These are phyloP conservation scores for Lophiostoma macrostomum DNA, from an alignment of 495 filamentous ascomycete genomes.

Conservation along the genomic window DNA sequence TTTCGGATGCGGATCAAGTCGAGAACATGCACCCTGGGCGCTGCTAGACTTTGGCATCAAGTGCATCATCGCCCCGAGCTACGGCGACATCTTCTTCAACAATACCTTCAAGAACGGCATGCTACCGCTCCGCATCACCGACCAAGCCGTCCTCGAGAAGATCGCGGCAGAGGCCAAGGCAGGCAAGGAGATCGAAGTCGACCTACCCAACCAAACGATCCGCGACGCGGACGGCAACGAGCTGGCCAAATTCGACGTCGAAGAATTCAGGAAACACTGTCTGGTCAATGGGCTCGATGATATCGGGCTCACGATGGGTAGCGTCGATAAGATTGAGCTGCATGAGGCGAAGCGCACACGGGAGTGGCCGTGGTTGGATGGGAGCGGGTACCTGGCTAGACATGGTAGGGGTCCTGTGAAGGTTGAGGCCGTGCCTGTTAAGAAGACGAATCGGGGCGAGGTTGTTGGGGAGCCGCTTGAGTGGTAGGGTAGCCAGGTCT, in stretches of 20 bases:
- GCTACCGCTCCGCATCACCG: conserved; percentile 77
- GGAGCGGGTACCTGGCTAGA: conserved; percentile 75
- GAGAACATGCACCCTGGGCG: conserved; percentile 97
- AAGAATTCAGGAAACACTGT: conserved; percentile 91
- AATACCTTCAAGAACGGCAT: conserved; percentile 99
- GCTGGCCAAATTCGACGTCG: conserved; percentile 78
- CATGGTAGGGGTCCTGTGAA: conserved; percentile 61
- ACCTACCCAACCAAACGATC: conserved; percentile 82
- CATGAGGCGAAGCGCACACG: conserved; percentile 75
- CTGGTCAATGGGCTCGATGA: conserved; percentile 93
- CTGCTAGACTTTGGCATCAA: conserved; percentile 94
- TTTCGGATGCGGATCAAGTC: conserved; percentile 90
- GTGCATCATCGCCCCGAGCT: conserved; percentile 87
- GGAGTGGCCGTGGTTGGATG: conserved; percentile 91
- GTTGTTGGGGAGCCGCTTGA: conserved; percentile 83
- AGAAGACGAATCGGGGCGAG: conserved; percentile 87
- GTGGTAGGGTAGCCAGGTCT: conserved; percentile 58
- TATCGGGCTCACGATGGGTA: conserved; percentile 89
- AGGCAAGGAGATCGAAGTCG: conserved; percentile 85
- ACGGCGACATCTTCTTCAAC: conserved; percentile 98
- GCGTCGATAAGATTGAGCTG: conserved; percentile 79
- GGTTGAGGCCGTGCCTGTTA: conserved; percentile 79
- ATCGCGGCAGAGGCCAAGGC: conserved; percentile 79
- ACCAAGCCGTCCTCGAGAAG: conserved; percentile 60
- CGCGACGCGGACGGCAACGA: conserved; percentile 68